phyloP scores from a whole-genome alignment of 2,329 filamentous ascomycete genomes.

The Alternaria longipes region DNA sequence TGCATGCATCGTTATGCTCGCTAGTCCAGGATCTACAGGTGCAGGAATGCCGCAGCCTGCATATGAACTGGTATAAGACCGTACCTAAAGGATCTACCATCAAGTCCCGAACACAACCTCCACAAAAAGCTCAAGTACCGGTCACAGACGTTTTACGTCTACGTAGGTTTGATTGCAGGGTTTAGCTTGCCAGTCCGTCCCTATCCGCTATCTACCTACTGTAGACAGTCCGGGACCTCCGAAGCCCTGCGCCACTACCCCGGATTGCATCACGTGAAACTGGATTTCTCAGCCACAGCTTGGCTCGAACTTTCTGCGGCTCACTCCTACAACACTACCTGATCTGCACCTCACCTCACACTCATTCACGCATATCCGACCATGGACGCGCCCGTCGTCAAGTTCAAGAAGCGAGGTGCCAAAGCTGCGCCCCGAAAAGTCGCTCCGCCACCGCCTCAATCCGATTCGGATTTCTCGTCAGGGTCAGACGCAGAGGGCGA shows the following conservation, averaged over 20 bases:
- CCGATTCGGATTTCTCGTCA: constrained; percentile 66
- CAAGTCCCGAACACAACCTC: neutral
- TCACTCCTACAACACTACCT: neutral
- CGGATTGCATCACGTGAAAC: constrained; percentile 19
- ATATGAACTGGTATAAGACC: neutral
- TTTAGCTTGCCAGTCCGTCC: neutral
- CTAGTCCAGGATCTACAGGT: neutral
- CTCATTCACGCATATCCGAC: constrained; percentile 28
- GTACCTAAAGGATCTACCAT: neutral
- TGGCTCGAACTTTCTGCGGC: constrained; percentile 33
- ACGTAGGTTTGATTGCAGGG: neutral
- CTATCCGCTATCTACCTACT: neutral
- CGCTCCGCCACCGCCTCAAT: constrained; percentile 75
- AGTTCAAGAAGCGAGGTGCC: constrained; percentile 86
- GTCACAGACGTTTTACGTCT: neutral
- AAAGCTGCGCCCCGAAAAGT: constrained; percentile 85
- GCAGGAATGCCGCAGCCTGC: neutral
- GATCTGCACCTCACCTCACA: constrained; percentile 7
- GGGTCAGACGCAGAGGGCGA: constrained; percentile 77
- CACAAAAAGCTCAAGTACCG: neutral
- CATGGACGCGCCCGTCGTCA: constrained; percentile 63
- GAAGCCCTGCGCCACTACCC: constrained; percentile 22
- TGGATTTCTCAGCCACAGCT: constrained; percentile 37
- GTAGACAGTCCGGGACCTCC: neutral
- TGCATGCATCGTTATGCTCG: neutral